phyloP scores from a whole-genome alignment of 805 yeast genomes.

The Lachancea thermotolerans region DNA sequence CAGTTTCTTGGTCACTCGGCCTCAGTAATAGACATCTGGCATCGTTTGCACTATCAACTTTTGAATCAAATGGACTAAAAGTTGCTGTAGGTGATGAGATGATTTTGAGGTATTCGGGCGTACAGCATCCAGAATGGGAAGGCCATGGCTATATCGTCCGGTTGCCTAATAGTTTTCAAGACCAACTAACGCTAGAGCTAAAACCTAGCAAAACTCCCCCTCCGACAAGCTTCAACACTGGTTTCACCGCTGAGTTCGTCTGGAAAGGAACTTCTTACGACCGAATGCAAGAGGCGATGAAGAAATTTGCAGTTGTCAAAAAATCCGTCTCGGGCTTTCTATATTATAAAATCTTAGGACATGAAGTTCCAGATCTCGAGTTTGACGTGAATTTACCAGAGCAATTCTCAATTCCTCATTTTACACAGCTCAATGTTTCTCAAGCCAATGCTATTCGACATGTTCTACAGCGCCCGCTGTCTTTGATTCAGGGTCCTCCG shows the following conservation, averaged over 20 bases:
- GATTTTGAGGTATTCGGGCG: constrained; percentile 55
- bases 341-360: constrained; percentile 75
- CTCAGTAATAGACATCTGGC: constrained; percentile 60
- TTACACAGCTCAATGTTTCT: constrained; percentile 66
- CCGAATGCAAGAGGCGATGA: constrained; percentile 78
- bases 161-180: constrained; percentile 59
- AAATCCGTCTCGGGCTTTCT: constrained; percentile 66
- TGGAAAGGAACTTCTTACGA: constrained; percentile 84
- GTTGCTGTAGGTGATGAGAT: constrained; percentile 84
- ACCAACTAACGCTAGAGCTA: constrained; percentile 68
- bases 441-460: constrained; percentile 70
- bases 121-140: constrained; percentile 58
- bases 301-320: constrained; percentile 59
- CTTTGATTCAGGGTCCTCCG: constrained; percentile 92
- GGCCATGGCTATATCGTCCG: constrained; percentile 64
- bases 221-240: constrained; percentile 53
- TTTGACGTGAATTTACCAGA: constrained; percentile 58
- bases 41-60: constrained; percentile 59
- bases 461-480: constrained; percentile 64
- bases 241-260: constrained; percentile 77
- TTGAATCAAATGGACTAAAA: constrained; percentile 57
- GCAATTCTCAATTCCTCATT: constrained; percentile 55
- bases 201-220: constrained; percentile 34
- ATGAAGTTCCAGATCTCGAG: constrained; percentile 57
- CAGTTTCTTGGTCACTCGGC: constrained; percentile 67